A percentile compares a stretch with the other conserved stretches of the same genome.
These are phyloP conservation scores for Centaurea solstitialis DNA, from an alignment of 129 eudicot genomes.

Conservation along the genomic window DNA sequence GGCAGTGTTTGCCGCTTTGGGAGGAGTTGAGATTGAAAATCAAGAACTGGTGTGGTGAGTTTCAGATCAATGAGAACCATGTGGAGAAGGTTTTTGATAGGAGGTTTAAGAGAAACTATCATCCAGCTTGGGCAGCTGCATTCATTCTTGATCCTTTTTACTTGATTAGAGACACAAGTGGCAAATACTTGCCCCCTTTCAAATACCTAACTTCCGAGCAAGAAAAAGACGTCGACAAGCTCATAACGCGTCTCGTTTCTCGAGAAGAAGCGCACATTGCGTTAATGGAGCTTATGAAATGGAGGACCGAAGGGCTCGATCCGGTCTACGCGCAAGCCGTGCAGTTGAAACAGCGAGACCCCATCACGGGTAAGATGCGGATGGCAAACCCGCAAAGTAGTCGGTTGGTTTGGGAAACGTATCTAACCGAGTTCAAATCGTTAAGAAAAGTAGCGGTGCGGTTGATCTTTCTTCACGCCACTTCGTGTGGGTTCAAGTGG, in stretches of 20 bases:
- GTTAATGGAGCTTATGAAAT: slow-evolving; percentile 89
- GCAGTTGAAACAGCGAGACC: slow-evolving; percentile 79
- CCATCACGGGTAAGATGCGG: slow-evolving; percentile 71
- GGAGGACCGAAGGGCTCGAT: slow-evolving; percentile 94
- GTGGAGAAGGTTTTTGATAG: slow-evolving; percentile 61
- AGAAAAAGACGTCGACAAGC: slow-evolving; percentile 82
- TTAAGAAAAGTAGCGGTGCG: slow-evolving; percentile 86
- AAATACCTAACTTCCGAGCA: slow-evolving; percentile 70
- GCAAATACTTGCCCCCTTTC: slow-evolving; percentile 87
- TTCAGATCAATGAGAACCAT: slow-evolving; percentile 52
- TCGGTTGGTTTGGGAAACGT: slow-evolving; percentile 89
- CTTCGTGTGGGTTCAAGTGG: slow-evolving; percentile 76
- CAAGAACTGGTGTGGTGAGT: slow-evolving; percentile 70
- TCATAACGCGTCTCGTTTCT: slow-evolving; percentile 75
- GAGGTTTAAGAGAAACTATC: slow-evolving; percentile 77
- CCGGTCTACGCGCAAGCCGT: slow-evolving; percentile 93
- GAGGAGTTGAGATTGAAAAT: slow-evolving; percentile 67
- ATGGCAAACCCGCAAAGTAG: slow-evolving; percentile 85
- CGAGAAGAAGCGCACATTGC: slow-evolving; percentile 87
- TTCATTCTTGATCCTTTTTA: slow-evolving; percentile 86
- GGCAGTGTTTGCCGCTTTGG: slow-evolving; percentile 91
- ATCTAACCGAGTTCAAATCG: slow-evolving; percentile 70
- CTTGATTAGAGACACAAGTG: slow-evolving; percentile 64
- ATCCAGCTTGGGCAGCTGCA: slow-evolving; percentile 95
- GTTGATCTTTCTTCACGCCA: slow-evolving; percentile 78